phyloP scores from a whole-genome alignment of 805 yeast species.

The Candida methanosorbosa region DNA sequence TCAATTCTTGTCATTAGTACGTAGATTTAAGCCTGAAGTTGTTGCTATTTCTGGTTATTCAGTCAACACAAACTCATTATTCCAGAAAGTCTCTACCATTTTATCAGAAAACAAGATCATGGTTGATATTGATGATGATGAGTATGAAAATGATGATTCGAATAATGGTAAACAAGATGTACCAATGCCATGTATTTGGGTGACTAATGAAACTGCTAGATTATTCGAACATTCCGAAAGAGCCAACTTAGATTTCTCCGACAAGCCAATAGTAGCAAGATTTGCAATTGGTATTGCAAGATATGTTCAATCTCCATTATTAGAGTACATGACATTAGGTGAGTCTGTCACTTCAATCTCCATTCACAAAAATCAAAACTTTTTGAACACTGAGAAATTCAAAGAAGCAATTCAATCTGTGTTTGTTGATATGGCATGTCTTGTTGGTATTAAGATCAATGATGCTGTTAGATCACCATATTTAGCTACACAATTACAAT shows the following conservation, averaged over 20 bases:
- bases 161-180: slow-evolving; percentile 21
- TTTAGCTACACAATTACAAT: slow-evolving; percentile 63
- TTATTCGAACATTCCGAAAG: slow-evolving; percentile 73
- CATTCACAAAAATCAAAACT: slow-evolving; percentile 61
- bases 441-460: slow-evolving; percentile 91
- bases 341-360: slow-evolving; percentile 63
- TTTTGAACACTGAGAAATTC: slow-evolving; percentile 57
- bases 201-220: slow-evolving; percentile 88
- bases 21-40: slow-evolving; percentile 73
- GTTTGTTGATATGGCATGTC: slow-evolving; percentile 81
- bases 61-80: slow-evolving; percentile 57
- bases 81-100: slow-evolving; percentile 45
- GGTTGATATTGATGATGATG: slow-evolving; percentile 36
- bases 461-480: slow-evolving; percentile 76
- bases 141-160: slow-evolving; percentile 19
- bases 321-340: slow-evolving; percentile 78
- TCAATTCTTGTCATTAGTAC: slow-evolving; percentile 51
- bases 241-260: slow-evolving; percentile 74
- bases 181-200: slow-evolving; percentile 64
- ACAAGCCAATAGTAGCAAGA: slow-evolving; percentile 68
- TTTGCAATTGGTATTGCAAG: slow-evolving; percentile 89
- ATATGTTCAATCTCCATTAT: slow-evolving; percentile 84
- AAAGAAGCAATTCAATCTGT: slow-evolving; percentile 65
- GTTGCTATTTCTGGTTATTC: slow-evolving; percentile 86
- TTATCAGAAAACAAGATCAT: slow-evolving; percentile 46